Percentiles rank a stretch among this genome's conserved stretches.
phyloP scores from a whole-genome alignment of 495 filamentous ascomycete species.

The Lasiosphaeria ovina region DNA sequence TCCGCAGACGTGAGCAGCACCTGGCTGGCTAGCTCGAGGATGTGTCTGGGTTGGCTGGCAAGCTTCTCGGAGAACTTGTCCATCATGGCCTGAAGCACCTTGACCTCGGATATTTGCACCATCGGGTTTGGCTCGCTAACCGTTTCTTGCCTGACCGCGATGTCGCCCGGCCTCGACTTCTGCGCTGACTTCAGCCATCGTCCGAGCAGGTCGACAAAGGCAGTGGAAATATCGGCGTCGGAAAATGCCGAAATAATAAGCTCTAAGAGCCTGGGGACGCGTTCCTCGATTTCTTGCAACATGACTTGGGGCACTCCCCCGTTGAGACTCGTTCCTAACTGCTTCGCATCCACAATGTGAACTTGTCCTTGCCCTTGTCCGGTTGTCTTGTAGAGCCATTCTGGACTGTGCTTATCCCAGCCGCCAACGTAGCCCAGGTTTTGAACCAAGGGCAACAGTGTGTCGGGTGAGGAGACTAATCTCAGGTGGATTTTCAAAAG shows the following conservation, averaged over 20 bases:
- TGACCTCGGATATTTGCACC: constrained; percentile 56
- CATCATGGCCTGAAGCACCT: constrained; percentile 65
- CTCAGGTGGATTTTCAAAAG: constrained; percentile 47
- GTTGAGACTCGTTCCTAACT: constrained; percentile 4
- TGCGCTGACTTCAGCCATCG: constrained; percentile 53
- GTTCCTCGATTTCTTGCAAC: constrained; percentile 43
- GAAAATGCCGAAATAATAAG: constrained; percentile 52
- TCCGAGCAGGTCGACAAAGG: constrained; percentile 64
- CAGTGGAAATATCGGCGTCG: constrained; percentile 56
- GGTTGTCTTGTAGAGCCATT: constrained; percentile 38
- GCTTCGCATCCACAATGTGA: constrained; percentile 27
- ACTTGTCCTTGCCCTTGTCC: constrained; percentile 24
- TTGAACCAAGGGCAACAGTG: constrained; percentile 38
- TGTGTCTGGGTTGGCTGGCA: constrained; percentile 58
- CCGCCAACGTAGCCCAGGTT: constrained; percentile 44
- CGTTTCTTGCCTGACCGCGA: constrained; percentile 32
- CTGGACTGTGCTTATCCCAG: constrained; percentile 21
- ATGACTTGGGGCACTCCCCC: not conserved
- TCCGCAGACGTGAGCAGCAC: constrained; percentile 43
- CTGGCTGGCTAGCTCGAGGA: constrained; percentile 61
- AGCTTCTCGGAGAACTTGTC: constrained; percentile 65
- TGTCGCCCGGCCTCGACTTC: constrained; percentile 6
- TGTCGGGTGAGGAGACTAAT: constrained; percentile 44
- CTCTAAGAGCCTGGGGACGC: constrained; percentile 52
- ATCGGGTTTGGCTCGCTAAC: constrained; percentile 41